Conservation (phyloP, 768 basidiomycete species). For the Psilocybe azurescens region DNA sequence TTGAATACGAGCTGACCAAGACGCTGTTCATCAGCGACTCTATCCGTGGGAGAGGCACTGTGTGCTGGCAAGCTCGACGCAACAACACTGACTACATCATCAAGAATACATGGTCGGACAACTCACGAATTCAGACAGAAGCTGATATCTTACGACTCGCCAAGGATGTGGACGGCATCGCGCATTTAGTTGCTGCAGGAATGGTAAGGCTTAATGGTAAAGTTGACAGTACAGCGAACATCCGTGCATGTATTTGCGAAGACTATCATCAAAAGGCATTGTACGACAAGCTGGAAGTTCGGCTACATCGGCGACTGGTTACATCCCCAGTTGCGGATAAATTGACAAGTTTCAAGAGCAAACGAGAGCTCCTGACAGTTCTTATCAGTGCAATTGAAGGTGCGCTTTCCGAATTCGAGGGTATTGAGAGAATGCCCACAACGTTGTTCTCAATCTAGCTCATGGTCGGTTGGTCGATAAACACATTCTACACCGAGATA, state of each 20-base stretch:
- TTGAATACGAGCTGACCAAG: neutral
- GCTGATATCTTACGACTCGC: neutral
- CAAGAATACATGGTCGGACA: neutral
- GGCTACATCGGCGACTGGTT: neutral
- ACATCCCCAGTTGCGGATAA: neutral
- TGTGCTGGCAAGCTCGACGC: neutral
- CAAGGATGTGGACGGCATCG: neutral
- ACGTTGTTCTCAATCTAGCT: no score
- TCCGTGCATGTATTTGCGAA: neutral
- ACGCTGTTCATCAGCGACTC: neutral
- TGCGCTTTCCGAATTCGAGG: neutral
- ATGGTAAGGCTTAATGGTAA: neutral
- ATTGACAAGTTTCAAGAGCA: neutral
- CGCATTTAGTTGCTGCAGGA: neutral
- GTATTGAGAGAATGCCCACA: no score
- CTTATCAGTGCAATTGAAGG: neutral
- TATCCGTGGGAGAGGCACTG: neutral
- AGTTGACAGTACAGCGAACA: neutral
- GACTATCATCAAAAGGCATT: neutral
- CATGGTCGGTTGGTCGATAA: no score
- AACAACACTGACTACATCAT: neutral
- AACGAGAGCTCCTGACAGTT: neutral
- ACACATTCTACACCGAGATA: no score
- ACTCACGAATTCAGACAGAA: neutral
- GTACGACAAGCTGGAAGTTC: neutral